Evolutionary conservation across 495 filamentous ascomycete genomes (phyloP).

Genomic region (Trichocladium antarcticum): DNA sequence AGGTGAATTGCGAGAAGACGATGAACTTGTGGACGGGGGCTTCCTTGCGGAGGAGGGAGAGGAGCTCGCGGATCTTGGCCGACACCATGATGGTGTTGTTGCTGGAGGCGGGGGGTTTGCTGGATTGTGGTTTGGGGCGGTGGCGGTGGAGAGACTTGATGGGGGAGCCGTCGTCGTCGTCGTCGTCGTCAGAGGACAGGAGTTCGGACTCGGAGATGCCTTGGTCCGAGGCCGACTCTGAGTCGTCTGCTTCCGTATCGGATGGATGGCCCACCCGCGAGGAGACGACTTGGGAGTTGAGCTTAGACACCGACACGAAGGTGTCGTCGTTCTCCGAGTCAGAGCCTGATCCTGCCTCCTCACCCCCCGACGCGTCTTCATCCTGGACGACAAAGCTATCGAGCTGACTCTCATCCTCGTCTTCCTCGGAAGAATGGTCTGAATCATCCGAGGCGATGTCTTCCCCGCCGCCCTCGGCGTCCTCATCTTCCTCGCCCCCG

Average conservation of each 20-base stretch:
- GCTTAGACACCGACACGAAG: constrained; percentile 33
- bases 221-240: constrained; percentile 8
- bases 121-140: not conserved
- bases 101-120: constrained; percentile 19
- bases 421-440: constrained; percentile 20
- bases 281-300: constrained; percentile 25
- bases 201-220: constrained; percentile 28
- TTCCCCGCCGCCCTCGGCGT: constrained; percentile 76
- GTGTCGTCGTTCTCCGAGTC: constrained; percentile 29
- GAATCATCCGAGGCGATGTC: constrained; percentile 58
- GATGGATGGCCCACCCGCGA: constrained; percentile 1
- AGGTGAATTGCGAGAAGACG: constrained; percentile 93
- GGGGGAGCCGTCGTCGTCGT: constrained; percentile 2
- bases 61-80: constrained; percentile 79
- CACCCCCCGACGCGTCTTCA: constrained; percentile 11
- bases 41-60: constrained; percentile 72
- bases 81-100: constrained; percentile 49
- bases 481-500: constrained; percentile 72
- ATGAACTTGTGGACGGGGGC: constrained; percentile 78
- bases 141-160: constrained; percentile 1
- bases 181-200: constrained; percentile 27
- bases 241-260: constrained; percentile 18
- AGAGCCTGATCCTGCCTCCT: constrained; percentile 33
- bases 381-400: constrained; percentile 39
- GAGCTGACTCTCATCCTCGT: constrained; percentile 37